Evolutionary conservation across 2,329 filamentous ascomycete genomes (phyloP).

Genomic region (Stemphylium vesicarium): DNA sequence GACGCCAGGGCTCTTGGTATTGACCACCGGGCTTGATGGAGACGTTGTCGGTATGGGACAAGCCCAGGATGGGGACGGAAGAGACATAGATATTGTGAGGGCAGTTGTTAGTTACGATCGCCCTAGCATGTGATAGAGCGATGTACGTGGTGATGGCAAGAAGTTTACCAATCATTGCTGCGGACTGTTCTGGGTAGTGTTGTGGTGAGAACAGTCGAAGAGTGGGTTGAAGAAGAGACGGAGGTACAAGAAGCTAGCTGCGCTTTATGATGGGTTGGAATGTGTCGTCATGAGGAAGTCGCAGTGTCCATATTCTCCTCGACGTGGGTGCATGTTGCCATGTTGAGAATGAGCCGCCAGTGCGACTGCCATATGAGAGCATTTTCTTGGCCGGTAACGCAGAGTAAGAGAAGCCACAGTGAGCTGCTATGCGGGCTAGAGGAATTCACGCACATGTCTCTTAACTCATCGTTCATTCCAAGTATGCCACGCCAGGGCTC

Average conservation of each 20-base stretch:
- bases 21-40: conserved; percentile 21
- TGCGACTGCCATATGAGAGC: no score
- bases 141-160: conserved; percentile 24
- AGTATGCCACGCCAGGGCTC: no score
- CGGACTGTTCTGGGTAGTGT: conserved; percentile 10
- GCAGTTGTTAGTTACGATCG: conserved; percentile 39
- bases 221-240: conserved; percentile 11
- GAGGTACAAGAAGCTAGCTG: not conserved
- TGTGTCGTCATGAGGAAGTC: not conserved
- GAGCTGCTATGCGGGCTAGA: no score
- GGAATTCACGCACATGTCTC: no score
- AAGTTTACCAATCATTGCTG: conserved; percentile 23
- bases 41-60: conserved; percentile 23
- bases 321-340: no score
- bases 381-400: no score
- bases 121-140: conserved; percentile 29
- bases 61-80: conserved; percentile 25
- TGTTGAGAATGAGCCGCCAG: no score
- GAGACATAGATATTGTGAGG: conserved; percentile 27
- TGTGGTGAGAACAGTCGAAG: conserved; percentile 9
- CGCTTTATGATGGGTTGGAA: conserved; percentile 7
- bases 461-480: no score
- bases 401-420: not conserved
- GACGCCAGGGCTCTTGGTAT: conserved; percentile 34
- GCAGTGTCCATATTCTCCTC: not conserved